A percentile compares a stretch with the other conserved stretches of the same genome.
These are phyloP conservation scores for Poteriospumella lacustris DNA, from an alignment of 108 stramenopile genomes.

Conservation along the genomic window DNA sequence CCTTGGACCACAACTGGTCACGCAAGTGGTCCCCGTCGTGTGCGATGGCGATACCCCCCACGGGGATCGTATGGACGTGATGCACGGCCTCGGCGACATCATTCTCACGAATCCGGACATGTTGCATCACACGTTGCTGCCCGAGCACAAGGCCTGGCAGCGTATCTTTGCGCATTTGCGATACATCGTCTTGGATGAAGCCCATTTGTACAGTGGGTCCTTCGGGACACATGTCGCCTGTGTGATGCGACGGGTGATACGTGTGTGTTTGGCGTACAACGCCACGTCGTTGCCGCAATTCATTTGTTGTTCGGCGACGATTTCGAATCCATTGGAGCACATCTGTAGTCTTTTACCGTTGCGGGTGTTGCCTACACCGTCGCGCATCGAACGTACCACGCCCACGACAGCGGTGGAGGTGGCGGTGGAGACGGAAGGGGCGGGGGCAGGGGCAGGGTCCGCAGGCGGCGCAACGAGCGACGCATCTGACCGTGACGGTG, in stretches of 20 bases:
- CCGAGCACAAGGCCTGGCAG: conserved; percentile 68
- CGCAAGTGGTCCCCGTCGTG: neutral
- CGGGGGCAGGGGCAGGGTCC: neutral
- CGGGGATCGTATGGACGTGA: conserved; percentile 59
- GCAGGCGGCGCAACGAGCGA: too few species aligned
- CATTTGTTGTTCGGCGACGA: conserved; percentile 84
- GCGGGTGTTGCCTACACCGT: neutral
- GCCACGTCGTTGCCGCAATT: conserved; percentile 47
- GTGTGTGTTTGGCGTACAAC: conserved; percentile 56
- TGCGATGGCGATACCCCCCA: conserved; percentile 71
- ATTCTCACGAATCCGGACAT: conserved; percentile 96
- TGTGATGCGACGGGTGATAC: conserved; percentile 74
- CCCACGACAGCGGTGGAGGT: neutral
- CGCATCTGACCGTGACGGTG: too few species aligned
- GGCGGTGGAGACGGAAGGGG: neutral
- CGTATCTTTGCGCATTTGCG: conserved; percentile 57
- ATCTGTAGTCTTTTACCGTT: conserved; percentile 64
- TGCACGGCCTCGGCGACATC: conserved; percentile 58
- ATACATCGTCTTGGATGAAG: conserved; percentile 86
- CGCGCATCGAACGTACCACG: neutral
- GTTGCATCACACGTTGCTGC: conserved; percentile 80
- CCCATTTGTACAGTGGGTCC: conserved; percentile 65
- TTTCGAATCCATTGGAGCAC: conserved; percentile 73
- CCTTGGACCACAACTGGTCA: too few species aligned
- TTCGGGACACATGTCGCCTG: conserved; percentile 92